Conservation (phyloP, 495 filamentous ascomycete genomes). For the Neurospora intermedia region DNA sequence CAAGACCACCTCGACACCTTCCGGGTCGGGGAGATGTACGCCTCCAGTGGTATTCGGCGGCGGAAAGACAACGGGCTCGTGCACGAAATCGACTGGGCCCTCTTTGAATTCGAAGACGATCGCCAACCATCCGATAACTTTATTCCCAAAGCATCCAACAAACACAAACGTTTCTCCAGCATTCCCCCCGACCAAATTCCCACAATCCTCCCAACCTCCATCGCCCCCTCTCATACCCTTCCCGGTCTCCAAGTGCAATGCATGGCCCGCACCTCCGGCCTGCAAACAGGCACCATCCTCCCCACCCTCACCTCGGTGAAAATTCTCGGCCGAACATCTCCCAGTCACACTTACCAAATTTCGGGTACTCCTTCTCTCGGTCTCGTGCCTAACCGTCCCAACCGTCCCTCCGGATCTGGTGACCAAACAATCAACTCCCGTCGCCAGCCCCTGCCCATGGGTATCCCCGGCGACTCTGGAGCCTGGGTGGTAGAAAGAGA, state of each 20-base stretch:
- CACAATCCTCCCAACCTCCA: slow-evolving; percentile 28
- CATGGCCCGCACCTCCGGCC: slow-evolving; percentile 80
- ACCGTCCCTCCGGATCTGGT: slow-evolving; percentile 34
- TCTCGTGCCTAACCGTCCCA: neutral
- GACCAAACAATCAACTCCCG: neutral
- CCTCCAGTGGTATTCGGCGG: slow-evolving; percentile 77
- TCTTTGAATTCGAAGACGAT: slow-evolving; percentile 68
- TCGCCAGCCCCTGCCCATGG: slow-evolving; percentile 24
- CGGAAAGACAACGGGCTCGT: slow-evolving; percentile 49
- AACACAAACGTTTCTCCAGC: neutral
- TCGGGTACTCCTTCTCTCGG: slow-evolving; percentile 14
- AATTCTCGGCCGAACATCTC: slow-evolving; percentile 68
- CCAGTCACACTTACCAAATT: slow-evolving; percentile 73
- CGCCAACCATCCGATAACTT: slow-evolving; percentile 62
- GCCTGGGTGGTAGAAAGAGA: slow-evolving; percentile 86
- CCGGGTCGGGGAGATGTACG: slow-evolving; percentile 71
- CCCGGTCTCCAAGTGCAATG: slow-evolving; percentile 72
- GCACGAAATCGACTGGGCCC: slow-evolving; percentile 94
- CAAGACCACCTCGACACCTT: slow-evolving; percentile 64
- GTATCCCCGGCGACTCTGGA: slow-evolving; percentile 82
- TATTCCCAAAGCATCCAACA: slow-evolving; percentile 20
- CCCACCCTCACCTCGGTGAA: slow-evolving; percentile 69
- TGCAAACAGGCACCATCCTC: slow-evolving; percentile 66
- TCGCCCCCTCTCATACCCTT: slow-evolving; percentile 39
- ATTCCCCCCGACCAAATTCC: neutral